Base-by-base conservation (phyloP, 2,329 filamentous ascomycete species). In the Immersiporthe knoxdaviesiana region DNA sequence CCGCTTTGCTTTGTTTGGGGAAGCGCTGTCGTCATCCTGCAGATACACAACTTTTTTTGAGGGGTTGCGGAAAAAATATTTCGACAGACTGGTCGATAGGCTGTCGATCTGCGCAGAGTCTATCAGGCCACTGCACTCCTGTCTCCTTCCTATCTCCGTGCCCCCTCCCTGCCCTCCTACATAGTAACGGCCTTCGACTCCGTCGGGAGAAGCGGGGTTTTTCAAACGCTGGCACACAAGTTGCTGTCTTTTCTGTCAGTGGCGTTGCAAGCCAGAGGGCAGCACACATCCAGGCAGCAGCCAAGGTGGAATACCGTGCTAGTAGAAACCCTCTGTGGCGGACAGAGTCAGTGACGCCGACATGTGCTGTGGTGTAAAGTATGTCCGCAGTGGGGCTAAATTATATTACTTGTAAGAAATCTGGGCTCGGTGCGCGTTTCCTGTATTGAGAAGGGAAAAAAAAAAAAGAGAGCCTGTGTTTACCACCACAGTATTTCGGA, bases 21-120 rank as follows among this genome's bases (percentile, higher is more conserved):
- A 65, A 61, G 37, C 44, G 63, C 39, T 69, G 63, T 69, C 63
- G 68, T 69, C 68, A 67, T 63, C 16, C 30, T 69, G 68, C 68
- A 69, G 59, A 24, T 58, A 47, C 37, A 44, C 59, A 35, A 27
- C 37, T 6, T 18, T 21, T 21, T 39, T 44, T n/a, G n/a, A n/a
- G 10, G 59, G 32, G 21, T 39, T 62, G 37, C 59, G 41, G 59
- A 54, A 37, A 54, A 37, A 24, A 27, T n/a, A 39, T 37, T 39
- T 64, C 30, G 30, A 64, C 21, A 54, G 18, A 7, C 8, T 35
- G 11, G 21, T 24, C 32, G 62, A n/a, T 37, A 30, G 62, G 32
- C 62, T 52, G 47, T 52, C 47, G 44, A 54, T 37, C 62, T 32
- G 47, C 39, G 39, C 12, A 27, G 16, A 14, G 10, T 14, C 39